Evolutionary conservation across 208 protist genomes (phyloP), one percentile per base, ranked within the genome.

Genomic region (Trypanosoma cruzi): DNA sequence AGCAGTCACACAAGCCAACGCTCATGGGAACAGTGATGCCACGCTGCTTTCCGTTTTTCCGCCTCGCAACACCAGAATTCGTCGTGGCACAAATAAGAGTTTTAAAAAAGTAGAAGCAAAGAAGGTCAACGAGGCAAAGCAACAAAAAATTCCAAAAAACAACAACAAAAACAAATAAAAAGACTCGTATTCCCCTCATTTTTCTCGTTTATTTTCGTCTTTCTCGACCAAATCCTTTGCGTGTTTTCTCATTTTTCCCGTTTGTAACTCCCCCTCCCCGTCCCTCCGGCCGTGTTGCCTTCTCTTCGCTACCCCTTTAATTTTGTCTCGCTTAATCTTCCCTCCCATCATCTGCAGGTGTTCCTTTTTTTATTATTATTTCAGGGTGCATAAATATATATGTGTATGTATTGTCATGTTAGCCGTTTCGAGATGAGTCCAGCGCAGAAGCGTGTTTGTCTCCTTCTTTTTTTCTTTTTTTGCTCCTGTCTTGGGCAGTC

Each of bases 371-470:
- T 54, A 28, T 58, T 50, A 53, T 52, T 68, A 53, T 37, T 53
- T 54, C 32, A 36, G 22, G 37, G 26, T 67, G n/a, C 57, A 28
- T 57, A 44, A 57, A 57, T 67, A 11, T 57, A 55, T 57, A 26
- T 44, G 54, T 57, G 36, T 57, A 57, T 57, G 32, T 67, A 57
- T 57, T 10, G 16, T 32, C 13, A 44, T 65, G 40, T 65, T 48
- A 40, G 29, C 44, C 24, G 26, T 46, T 64, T 36, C 40, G 11
- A 56, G 52, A 14, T 56, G 8, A 56, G 28, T 34, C 52, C 14
- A n/a, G 26, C 29, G 52, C 4, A 34, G 52, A 32, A 31, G 26
- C 13, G 2, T 8, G 28, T 56, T 31, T 4, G 2, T 5, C 34
- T 24, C 34, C 55, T 42, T 42, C n/a, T 8, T 34, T 2, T 42